Base-by-base conservation (phyloP, 495 filamentous ascomycete species). In the Xylaria nigripes region DNA sequence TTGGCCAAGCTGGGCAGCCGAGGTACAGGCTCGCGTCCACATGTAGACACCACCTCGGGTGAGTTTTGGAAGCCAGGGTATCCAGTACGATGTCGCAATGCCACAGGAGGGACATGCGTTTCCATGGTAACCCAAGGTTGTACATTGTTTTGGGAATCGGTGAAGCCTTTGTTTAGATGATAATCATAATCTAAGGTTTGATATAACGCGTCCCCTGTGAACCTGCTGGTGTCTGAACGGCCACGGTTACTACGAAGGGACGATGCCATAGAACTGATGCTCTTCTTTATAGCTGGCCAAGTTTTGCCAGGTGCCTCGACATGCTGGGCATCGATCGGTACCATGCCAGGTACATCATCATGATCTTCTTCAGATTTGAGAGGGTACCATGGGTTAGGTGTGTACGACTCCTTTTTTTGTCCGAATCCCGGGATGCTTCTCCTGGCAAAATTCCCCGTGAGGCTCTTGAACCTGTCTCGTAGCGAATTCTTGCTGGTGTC, bases 181-280 rank as follows among this genome's bases (percentile, higher is more conserved):
- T 1, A 8, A 45, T 32, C 25, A 34, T 1, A 8, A 45, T 32
- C 25, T n/a, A 12, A 30, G 36, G 44, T 30, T 19, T 41, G 10
- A 1, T 29, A 25, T 6, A 34, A 48, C 2, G 24, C 1, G 6
- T 48, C 51, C 7, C 24, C 45, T 3, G 51, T 7, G 13, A 21
- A 16, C 21, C 12, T 42, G 13, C 12, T 32, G 3, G 2, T 13
- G 0, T 29, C 13, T 42, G 21, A 9, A 7, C 51, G 57, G 25
- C 41, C 29, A 16, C 46, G 56, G n/a, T 56, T 48, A 8, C 45
- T 59, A 48, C 60, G 46, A 48, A 63, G 38, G 16, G 63, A 61
- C 36, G 55, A 61, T 1, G 60, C 57, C 48, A 65, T 54, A 18
- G 60, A 65, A 41, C 60, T 55, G 24, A 63, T 55, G 38, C 58